A percentile compares a stretch with the other conserved stretches of the same genome.
Conservation (phyloP, 805 yeast genomes). For the Schwanniomyces pseudopolymorphus region DNA sequence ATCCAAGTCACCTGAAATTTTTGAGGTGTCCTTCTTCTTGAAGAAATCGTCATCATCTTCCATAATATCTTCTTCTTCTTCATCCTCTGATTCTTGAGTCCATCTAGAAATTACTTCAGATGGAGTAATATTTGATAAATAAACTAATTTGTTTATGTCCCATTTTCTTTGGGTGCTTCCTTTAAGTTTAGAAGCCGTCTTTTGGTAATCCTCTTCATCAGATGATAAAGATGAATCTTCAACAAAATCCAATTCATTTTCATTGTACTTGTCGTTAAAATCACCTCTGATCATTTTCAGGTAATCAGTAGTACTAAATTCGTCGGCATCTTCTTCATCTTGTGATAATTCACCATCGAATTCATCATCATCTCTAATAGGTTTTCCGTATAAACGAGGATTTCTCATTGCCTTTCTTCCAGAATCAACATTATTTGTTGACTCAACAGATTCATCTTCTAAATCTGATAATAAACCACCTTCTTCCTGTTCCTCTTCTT, state of each 20-base stretch:
- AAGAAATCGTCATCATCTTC: slow-evolving; percentile 59
- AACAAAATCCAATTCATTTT: slow-evolving; percentile 40
- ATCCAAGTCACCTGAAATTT: slow-evolving; percentile 35
- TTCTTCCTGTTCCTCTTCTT: slow-evolving; percentile 37
- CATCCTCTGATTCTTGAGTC: slow-evolving; percentile 50
- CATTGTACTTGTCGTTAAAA: slow-evolving; percentile 36
- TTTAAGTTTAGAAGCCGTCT: slow-evolving; percentile 61
- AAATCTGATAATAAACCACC: slow-evolving; percentile 27
- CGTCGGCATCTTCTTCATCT: slow-evolving; percentile 43
- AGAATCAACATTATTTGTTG: slow-evolving; percentile 31
- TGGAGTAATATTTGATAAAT: slow-evolving; percentile 76
- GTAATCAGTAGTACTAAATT: slow-evolving; percentile 35
- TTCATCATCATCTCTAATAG: slow-evolving; percentile 49
- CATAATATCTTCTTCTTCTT: slow-evolving; percentile 38
- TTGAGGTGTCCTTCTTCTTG: slow-evolving; percentile 40
- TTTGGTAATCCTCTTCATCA: slow-evolving; percentile 37
- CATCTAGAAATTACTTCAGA: slow-evolving; percentile 70
- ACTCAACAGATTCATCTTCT: slow-evolving; percentile 34
- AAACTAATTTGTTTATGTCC: slow-evolving; percentile 80
- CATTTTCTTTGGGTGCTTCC: slow-evolving; percentile 57
- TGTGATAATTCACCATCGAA: slow-evolving; percentile 41
- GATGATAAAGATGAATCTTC: slow-evolving; percentile 49
- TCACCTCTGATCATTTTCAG: slow-evolving; percentile 50
- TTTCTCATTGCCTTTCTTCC: slow-evolving; percentile 70
- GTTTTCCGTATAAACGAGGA: slow-evolving; percentile 57